Conservation (phyloP, 345 rosid species). For the Syzygium oleosum region DNA sequence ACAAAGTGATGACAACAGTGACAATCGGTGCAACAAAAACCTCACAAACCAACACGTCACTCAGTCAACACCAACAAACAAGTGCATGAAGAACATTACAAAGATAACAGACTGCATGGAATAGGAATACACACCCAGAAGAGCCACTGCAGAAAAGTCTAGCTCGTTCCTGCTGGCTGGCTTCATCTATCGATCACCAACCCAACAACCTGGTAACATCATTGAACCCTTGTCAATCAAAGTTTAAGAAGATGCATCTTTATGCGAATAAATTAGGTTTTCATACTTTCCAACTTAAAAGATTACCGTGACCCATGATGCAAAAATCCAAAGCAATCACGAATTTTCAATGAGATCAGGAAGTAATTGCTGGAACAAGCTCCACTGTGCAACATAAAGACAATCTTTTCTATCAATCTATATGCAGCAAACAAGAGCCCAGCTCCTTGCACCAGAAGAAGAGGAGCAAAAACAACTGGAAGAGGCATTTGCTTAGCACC, state of each 20-base stretch:
- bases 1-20: neutral
- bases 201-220: slow-evolving; percentile 57
- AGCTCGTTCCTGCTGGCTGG: slow-evolving; percentile 83
- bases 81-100: neutral
- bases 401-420: slow-evolving; percentile 57
- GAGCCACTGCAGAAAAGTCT: slow-evolving; percentile 52
- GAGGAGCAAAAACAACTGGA: slow-evolving; percentile 54
- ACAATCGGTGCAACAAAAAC: neutral
- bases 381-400: slow-evolving; percentile 28
- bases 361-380: slow-evolving; percentile 37
- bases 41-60: neutral
- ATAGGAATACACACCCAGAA: slow-evolving; percentile 41
- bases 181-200: slow-evolving; percentile 99
- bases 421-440: slow-evolving; percentile 59
- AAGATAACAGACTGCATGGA: neutral
- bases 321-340: slow-evolving; percentile 62
- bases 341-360: slow-evolving; percentile 36
- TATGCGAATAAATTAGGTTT: neutral
- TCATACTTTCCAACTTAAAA: neutral
- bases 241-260: neutral
- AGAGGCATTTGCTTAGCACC: slow-evolving; percentile 54
- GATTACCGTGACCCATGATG: slow-evolving; percentile 76
- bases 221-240: neutral
- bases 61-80: neutral
- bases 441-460: slow-evolving; percentile 74